Conservation (phyloP, 108 stramenopile species). For the Skeletonema menzelii region DNA sequence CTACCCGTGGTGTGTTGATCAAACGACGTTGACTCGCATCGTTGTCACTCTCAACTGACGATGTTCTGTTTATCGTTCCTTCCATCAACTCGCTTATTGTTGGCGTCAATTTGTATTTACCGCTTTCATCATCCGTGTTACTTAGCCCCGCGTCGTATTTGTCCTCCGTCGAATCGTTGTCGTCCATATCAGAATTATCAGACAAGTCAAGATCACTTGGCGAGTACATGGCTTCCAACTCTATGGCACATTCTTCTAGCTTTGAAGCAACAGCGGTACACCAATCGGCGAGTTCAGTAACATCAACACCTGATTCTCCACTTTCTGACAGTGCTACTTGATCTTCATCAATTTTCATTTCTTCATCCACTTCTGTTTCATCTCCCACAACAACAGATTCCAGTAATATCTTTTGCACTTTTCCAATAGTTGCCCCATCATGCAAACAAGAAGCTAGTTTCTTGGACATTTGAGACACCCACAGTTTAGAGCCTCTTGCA, state of each 20-base stretch:
- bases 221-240: slow-evolving; percentile 15
- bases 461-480: slow-evolving; percentile 25
- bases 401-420: slow-evolving; percentile 20
- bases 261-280: slow-evolving; percentile 24
- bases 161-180: neutral
- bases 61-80: neutral
- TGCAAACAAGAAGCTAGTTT: slow-evolving; percentile 3
- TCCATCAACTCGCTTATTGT: neutral
- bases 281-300: slow-evolving; percentile 24
- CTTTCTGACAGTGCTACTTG: slow-evolving; percentile 6
- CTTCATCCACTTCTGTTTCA: slow-evolving; percentile 4
- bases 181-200: neutral
- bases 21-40: neutral
- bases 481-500: slow-evolving; percentile 6
- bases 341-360: slow-evolving; percentile 27
- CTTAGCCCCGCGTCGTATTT: too few relatives aligned
- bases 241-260: slow-evolving; percentile 32
- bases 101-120: too few relatives aligned
- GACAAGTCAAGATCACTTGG: neutral
- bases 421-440: slow-evolving; percentile 3
- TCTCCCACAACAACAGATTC: neutral
- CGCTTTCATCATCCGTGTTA: too few relatives aligned
- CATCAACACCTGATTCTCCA: slow-evolving; percentile 6
- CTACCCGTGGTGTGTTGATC: neutral
- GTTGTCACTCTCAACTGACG: neutral